Base-by-base conservation (phyloP, 345 rosid genomes). In the Turnera subulata region DNA sequence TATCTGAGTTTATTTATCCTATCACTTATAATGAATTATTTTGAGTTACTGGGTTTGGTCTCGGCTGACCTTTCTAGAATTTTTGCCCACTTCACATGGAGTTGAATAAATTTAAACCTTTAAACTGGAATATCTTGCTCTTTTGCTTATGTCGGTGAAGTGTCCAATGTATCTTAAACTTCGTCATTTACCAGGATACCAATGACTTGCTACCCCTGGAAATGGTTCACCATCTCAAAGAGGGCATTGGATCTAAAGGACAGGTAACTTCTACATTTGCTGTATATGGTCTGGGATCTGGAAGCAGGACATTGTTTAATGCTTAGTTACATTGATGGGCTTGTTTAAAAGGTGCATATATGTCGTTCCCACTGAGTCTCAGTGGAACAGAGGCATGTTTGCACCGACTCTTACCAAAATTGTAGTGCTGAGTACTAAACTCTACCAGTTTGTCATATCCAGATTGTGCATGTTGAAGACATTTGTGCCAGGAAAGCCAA, bases 181-280 rank as follows among this genome's bases (percentile, higher is more conserved):
- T 75, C 48, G 69, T 70, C 46, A 39, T 22, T 56, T 61, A 13
- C 46, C 84, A 86, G 98, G 85, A 66, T 19, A 83, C 78, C 46
- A 67, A 73, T 62, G 76, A 84, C 49, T 74, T 92, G 73, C 65
- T 72, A 29, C 88, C 96, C 12, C 35, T 53, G 12, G 96, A 80
- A 76, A 92, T 92, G 89, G 76, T 86, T 65, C 82, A 83, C 74
- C 98, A 92, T 82, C 97, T 92, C 58, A 77, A 59, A 71, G 63
- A 75, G 74, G 84, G 82, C 72, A 45, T 75, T 61, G 98, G 97
- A 67, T 79, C 85, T 48, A 73, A 67, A 54, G 91, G 91, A 56
- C 97, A 92, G 89, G 96, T 91, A 67, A 61, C 55, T 65, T 57
- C 46, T 55, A 14, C 33, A 18, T 38, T 66, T 60, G 22, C 45